A percentile compares a stretch with the other conserved stretches of the same genome.
These are phyloP conservation scores for Seiridium unicorne DNA, from an alignment of 2,329 filamentous ascomycete genomes.

Conservation along the genomic window DNA sequence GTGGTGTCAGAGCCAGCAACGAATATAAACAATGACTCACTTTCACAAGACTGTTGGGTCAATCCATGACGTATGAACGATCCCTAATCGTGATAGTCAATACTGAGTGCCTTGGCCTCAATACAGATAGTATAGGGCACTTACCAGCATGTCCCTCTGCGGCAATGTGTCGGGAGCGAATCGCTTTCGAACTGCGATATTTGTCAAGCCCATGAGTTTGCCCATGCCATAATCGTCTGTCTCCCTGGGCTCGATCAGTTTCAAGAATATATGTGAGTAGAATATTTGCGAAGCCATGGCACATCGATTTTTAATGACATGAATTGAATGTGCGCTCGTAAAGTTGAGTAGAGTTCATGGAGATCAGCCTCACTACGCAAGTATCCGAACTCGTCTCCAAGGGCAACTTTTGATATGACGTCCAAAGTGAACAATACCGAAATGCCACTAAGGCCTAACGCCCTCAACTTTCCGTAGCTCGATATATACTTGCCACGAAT, in stretches of 20 bases:
- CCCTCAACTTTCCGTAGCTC: not conserved
- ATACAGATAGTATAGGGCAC: not conserved
- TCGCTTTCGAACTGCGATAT: not conserved
- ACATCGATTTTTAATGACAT: slow-evolving; percentile 17
- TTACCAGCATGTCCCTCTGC: not conserved
- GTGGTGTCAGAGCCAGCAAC: slow-evolving; percentile 47
- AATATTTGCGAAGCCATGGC: slow-evolving; percentile 17
- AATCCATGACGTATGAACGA: not conserved
- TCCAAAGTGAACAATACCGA: slow-evolving; percentile 19
- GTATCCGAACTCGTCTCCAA: slow-evolving; percentile 23
- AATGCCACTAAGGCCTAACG: slow-evolving; percentile 11
- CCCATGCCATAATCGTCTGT: slow-evolving; percentile 20
- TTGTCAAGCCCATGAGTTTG: slow-evolving; percentile 9
- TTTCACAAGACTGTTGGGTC: not conserved
- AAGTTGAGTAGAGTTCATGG: slow-evolving; percentile 13
- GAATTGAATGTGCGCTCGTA: slow-evolving; percentile 11
- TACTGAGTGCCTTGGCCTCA: not conserved
- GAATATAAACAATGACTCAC: slow-evolving; percentile 10
- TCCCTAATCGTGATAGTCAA: not conserved
- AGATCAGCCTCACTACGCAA: slow-evolving; percentile 19
- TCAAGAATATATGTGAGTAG: slow-evolving; percentile 14
- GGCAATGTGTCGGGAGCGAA: not conserved
- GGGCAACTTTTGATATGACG: slow-evolving; percentile 22
- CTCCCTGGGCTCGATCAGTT: slow-evolving; percentile 20
- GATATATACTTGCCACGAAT: slow-evolving; percentile 17